Evolutionary conservation across 768 basidiomycete genomes (phyloP), one percentile per base, ranked within the genome.

Genomic region (Hypholoma sublateritium): DNA sequence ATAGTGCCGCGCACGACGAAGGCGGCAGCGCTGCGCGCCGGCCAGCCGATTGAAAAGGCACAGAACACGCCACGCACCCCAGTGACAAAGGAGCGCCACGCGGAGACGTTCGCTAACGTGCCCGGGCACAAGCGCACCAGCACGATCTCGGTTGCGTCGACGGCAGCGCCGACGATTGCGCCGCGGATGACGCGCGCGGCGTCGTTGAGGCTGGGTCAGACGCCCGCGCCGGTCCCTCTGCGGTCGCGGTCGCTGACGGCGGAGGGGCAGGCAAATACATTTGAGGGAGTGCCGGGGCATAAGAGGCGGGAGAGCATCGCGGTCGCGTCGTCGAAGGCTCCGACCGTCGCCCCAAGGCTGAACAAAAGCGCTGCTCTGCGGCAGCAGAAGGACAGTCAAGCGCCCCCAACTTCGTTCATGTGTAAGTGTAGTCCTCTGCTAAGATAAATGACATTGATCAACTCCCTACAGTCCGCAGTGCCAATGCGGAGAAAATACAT

Each of bases 241-340:
- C 76, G 71, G 62, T 74, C 74, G 54, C 57, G 72, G 50, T 72
- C 78, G 24, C 57, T 67, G 51, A 68, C 73, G 24, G 69, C 71
- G 13, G 73, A 64, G 36, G 67, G 65, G 25, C 64, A 65, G 21
- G 53, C 51, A 36, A 60, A 69, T 32, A 83, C 79, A 0, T 94
- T 93, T 63, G 87, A 88, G 0, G 90, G 90, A 34, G 86, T 93
- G 3, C 91, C 92, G 5, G 91, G 91, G 0, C 91, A 94, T 65
- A 93, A 93, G 71, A 78, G 91, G 53, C 74, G 87, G 24, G 89
- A 91, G 66, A 83, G 82, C 13, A 86, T 94, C 59, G 69, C 83
- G 5, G 92, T 94, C 8, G 80, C 86, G 16, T 86, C 85, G 37
- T 80, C 81, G 13, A 80, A 76, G 37, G 80, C 89, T 2, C 92